Evolutionary conservation across 2,329 filamentous ascomycete species (phyloP), one percentile per base, ranked within the genome.

Genomic region (Diaporthe sp.): DNA sequence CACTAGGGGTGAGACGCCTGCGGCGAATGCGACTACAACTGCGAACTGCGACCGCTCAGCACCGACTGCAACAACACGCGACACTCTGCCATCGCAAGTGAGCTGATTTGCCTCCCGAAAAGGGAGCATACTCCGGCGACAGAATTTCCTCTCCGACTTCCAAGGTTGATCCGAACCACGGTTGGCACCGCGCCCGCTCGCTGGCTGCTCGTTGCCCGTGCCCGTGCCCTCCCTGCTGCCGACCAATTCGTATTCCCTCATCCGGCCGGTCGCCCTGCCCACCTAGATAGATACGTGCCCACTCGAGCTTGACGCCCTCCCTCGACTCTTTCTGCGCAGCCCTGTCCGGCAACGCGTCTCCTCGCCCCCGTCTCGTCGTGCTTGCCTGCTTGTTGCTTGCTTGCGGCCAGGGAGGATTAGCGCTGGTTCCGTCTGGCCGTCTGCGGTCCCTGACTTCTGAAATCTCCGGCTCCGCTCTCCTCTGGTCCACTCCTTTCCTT

Each of bases 51-150:
- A 68, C 65, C n/a, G 46, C 46, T 39, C 65, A 68, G 28, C 65
- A 68, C 65, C 65, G 65, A 68, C 65, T 68, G 65, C 65, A 53
- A 68, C 65, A 51, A 68, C 65, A 68, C 65, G 65, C 65, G 65
- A 68, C 65, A 68, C 46, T 68, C 65, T 53, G 31, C 46, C 65
- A 53, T 68, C n/a, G 46, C 65, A 68, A 68, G 28, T 53, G 22
- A 53, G 31, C 46, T 53, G 65, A 46, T 53, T 68, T 39, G 46
- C 65, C 65, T 68, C 65, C 65, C 46, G 46, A 68, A 53, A 25
- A 28, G 65, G 65, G 65, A 39, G 65, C 65, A 39, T 68, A 31
- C 65, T 53, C 65, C 65, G 65, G 65, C 65, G 31, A 68, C 65
- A 25, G 46, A 42, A 53, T 10, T n/a, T 25, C 31, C 22, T 53